phyloP scores from a whole-genome alignment of 257 asterid species.

The Cynanchum wilfordii region DNA sequence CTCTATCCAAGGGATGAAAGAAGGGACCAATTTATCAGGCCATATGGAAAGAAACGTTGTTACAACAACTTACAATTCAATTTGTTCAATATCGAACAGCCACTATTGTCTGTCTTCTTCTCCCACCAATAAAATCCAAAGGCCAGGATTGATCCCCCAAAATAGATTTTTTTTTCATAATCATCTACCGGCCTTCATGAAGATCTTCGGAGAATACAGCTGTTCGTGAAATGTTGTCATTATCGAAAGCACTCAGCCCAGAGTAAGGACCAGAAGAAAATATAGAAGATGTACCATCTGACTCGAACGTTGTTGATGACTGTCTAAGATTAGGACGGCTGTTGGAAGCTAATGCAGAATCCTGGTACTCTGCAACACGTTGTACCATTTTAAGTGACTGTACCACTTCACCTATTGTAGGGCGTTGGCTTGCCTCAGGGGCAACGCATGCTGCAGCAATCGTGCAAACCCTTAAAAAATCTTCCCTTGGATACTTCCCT shows the following conservation, averaged over 20 bases:
- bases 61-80: neutral
- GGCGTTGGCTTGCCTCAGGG: conserved; percentile 80
- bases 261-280: conserved; percentile 95
- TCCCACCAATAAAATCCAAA: neutral
- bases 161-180: neutral
- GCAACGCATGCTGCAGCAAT: conserved; percentile 98
- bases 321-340: conserved; percentile 69
- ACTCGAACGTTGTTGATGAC: conserved; percentile 81
- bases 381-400: conserved; percentile 98
- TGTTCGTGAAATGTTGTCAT: conserved; percentile 57
- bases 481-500: conserved; percentile 81
- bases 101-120: neutral
- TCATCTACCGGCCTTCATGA: conserved; percentile 74
- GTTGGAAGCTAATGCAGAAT: conserved; percentile 39
- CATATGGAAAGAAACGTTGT: neutral
- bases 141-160: conserved; percentile 2
- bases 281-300: conserved; percentile 86
- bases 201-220: conserved; percentile 89
- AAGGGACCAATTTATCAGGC: conserved; percentile 14
- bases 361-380: conserved; percentile 64
- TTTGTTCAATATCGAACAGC: neutral
- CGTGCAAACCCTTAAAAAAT: conserved; percentile 80
- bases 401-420: conserved; percentile 97
- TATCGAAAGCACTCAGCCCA: conserved; percentile 61
- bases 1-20: conserved; percentile 36